Conservation (phyloP, 768 basidiomycete species). For the Boletus vermiculosoides region DNA sequence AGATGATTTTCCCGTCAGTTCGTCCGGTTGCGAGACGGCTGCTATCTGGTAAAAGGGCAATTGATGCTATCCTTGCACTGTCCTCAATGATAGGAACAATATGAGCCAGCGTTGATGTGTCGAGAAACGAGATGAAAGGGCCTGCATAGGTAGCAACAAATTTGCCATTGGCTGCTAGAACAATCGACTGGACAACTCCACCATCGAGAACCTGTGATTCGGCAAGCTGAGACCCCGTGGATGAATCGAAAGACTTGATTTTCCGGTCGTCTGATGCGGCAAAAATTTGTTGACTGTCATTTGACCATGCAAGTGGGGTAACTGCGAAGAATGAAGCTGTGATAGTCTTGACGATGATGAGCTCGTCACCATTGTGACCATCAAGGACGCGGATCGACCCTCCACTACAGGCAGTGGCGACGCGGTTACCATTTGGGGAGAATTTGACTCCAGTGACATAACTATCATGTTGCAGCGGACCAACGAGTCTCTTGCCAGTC, state of each 20-base stretch:
- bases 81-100: background rate
- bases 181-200: background rate
- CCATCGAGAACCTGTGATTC: background rate
- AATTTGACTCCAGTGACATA: background rate
- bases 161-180: background rate
- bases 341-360: background rate
- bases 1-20: background rate
- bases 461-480: background rate
- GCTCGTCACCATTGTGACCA: background rate
- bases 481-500: background rate
- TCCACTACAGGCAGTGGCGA: background rate
- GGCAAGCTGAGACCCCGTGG: background rate
- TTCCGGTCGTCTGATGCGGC: background rate
- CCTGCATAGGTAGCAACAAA: background rate
- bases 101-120: background rate
- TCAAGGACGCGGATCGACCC: background rate
- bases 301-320: background rate
- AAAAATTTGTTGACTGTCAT: background rate
- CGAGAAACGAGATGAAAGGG: background rate
- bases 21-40: background rate
- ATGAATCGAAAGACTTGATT: background rate
- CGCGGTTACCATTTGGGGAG: background rate
- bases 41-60: background rate
- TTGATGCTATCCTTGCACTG: too few species aligned
- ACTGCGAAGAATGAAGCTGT: background rate